phyloP scores from a whole-genome alignment of 73 alveolate species.

The Tetrahymena borealis region DNA sequence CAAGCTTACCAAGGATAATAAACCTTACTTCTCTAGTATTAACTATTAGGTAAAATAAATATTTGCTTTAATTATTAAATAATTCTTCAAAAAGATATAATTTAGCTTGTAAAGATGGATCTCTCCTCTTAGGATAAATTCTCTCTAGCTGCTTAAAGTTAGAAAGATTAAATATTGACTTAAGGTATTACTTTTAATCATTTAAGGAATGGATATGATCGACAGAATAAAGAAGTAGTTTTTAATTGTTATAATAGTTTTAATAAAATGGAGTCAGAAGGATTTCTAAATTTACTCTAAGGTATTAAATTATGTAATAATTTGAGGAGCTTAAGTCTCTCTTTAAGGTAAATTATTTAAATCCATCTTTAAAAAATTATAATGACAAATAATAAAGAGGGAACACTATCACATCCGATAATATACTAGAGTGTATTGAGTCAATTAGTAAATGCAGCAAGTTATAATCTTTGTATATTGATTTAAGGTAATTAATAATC shows the following conservation, averaged over 20 bases:
- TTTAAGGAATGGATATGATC: too few species aligned
- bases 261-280: neutral
- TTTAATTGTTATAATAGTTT: neutral
- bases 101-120: neutral
- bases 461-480: neutral
- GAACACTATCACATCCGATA: neutral
- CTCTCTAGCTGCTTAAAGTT: neutral
- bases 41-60: neutral
- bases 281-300: neutral
- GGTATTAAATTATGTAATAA: neutral
- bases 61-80: neutral
- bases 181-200: neutral
- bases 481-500: neutral
- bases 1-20: neutral
- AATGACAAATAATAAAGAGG: neutral
- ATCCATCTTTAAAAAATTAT: neutral
- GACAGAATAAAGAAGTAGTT: too few species aligned
- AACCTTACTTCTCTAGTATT: neutral
- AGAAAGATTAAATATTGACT: neutral
- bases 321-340: neutral
- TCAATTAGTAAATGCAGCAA: neutral
- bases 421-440: neutral
- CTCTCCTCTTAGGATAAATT: neutral
- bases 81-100: neutral
- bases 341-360: neutral